Evolutionary conservation across 768 basidiomycete genomes (phyloP).

Genomic region (Crepidotus variabilis): DNA sequence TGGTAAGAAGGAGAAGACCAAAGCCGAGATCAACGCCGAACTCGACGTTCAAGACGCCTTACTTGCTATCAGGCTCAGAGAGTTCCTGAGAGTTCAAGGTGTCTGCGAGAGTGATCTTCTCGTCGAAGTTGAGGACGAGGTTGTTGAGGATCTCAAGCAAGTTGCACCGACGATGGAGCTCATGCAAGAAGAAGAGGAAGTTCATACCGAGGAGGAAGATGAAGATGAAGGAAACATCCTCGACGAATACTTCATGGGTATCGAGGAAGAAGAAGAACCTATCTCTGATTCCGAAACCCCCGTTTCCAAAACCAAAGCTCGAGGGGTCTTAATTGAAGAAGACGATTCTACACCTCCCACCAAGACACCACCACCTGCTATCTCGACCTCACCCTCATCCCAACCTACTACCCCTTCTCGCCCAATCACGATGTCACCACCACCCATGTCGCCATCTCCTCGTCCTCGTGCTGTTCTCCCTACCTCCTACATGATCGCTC

Average conservation of each 20-base stretch:
- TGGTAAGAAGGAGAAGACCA: slow-evolving; percentile 6
- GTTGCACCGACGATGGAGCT: not conserved
- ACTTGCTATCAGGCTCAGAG: slow-evolving; percentile 18
- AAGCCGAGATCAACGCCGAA: slow-evolving; percentile 8
- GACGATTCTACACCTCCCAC: not conserved
- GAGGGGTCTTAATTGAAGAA: slow-evolving; percentile 1
- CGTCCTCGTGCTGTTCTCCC: slow-evolving; percentile 9
- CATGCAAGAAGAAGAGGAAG: not conserved
- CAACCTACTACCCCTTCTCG: not conserved
- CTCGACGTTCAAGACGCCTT: slow-evolving; percentile 23
- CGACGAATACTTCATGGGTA: slow-evolving; percentile 10
- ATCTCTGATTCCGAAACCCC: not conserved
- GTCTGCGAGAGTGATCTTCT: slow-evolving; percentile 16
- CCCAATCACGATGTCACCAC: slow-evolving; percentile 10
- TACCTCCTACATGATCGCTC: slow-evolving; percentile 15
- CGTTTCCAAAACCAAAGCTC: not conserved
- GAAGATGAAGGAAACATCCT: slow-evolving; percentile 4
- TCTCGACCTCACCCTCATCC: not conserved
- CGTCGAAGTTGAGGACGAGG: slow-evolving; percentile 4
- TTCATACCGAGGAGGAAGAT: slow-evolving; percentile 8
- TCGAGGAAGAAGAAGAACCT: slow-evolving; percentile 4
- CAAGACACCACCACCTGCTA: not conserved
- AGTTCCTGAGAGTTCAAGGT: slow-evolving; percentile 17
- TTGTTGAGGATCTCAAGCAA: not conserved
- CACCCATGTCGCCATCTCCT: slow-evolving; percentile 6